phyloP scores from a whole-genome alignment of 1,284 basidiomycete species.

The Marasmius tenuissimus region DNA sequence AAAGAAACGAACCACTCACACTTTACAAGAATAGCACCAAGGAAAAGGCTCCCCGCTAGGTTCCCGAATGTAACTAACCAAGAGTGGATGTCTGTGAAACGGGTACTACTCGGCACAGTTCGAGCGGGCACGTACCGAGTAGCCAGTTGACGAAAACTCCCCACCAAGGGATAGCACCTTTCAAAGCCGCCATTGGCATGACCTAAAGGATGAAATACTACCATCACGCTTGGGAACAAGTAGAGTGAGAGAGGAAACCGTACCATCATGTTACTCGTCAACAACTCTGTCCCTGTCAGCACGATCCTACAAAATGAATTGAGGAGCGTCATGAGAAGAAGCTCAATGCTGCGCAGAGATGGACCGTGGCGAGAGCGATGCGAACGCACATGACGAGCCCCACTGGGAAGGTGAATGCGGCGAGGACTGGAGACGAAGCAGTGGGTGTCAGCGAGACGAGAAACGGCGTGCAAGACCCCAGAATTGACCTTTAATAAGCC shows the following conservation, averaged over 20 bases:
- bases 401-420: slow-evolving; percentile 70
- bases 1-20: slow-evolving; percentile 38
- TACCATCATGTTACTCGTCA: slow-evolving; percentile 80
- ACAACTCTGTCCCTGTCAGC: slow-evolving; percentile 65
- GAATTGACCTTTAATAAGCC: slow-evolving; percentile 49
- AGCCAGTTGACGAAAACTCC: slow-evolving; percentile 64
- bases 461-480: not conserved
- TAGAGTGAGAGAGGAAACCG: slow-evolving; percentile 6
- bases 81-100: not conserved
- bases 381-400: slow-evolving; percentile 69
- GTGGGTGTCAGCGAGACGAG: not conserved
- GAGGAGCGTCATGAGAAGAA: not conserved
- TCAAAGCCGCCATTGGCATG: slow-evolving; percentile 68
- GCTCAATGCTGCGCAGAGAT: no score
- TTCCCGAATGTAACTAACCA: slow-evolving; percentile 68
- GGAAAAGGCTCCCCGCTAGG: slow-evolving; percentile 69
- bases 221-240: slow-evolving; percentile 1
- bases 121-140: slow-evolving; percentile 44
- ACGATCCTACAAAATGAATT: slow-evolving; percentile 53
- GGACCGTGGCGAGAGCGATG: no score
- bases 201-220: slow-evolving; percentile 35
- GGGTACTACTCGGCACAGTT: not conserved
- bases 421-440: slow-evolving; percentile 33
- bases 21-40: slow-evolving; percentile 64
- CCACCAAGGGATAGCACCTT: slow-evolving; percentile 67